phyloP scores from a whole-genome alignment of 83 land plant species.

The Picea abies region DNA sequence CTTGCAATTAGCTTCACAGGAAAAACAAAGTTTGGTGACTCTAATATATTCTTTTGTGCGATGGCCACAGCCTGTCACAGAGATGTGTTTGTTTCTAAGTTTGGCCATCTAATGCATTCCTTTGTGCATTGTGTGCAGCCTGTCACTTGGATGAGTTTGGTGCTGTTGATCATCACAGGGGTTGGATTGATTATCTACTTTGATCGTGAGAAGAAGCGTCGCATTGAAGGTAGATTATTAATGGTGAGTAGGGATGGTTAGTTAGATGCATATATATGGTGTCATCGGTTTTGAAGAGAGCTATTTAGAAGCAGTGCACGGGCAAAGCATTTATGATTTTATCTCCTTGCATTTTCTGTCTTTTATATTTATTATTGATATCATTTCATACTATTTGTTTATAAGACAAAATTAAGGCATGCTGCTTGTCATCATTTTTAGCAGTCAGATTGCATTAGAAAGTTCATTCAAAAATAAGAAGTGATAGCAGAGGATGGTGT shows the following conservation, averaged over 20 bases:
- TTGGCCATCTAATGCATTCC: background rate
- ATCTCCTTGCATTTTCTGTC: no score
- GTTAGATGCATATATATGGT: background rate
- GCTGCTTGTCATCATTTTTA: no score
- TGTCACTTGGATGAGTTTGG: slow-evolving; percentile 91
- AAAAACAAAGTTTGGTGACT: background rate
- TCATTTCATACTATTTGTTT: no score
- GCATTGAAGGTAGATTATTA: slow-evolving; percentile 84
- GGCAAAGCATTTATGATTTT: background rate
- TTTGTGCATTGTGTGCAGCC: slow-evolving; percentile 62
- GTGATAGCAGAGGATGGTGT: no score
- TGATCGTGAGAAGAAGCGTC: slow-evolving; percentile 84
- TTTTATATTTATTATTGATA: no score
- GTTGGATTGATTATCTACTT: slow-evolving; percentile 74
- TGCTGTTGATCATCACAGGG: slow-evolving; percentile 74
- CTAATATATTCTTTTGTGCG: background rate
- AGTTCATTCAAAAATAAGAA: no score
- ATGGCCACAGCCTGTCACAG: background rate
- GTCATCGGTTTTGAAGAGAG: background rate
- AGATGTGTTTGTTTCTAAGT: background rate
- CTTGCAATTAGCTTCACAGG: background rate
- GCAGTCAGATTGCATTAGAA: no score
- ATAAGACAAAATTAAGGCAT: no score
- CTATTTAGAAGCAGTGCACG: background rate
- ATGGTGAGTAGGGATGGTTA: slow-evolving; percentile 43